phyloP scores from a whole-genome alignment of 2,329 filamentous ascomycete genomes.

The Huntiella omanensis region DNA sequence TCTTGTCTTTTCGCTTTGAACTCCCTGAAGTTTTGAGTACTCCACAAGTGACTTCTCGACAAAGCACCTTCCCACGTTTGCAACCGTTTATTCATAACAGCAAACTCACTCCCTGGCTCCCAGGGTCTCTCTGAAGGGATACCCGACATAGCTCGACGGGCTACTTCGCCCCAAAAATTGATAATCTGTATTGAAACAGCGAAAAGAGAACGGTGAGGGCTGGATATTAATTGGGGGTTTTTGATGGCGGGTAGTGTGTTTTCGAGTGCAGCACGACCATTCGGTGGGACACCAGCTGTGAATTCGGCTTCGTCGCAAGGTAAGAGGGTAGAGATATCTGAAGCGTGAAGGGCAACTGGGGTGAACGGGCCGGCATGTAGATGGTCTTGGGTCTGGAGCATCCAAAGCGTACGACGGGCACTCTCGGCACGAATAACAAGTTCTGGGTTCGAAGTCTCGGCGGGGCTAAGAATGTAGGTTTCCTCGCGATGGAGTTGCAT shows the following conservation, averaged over 20 bases:
- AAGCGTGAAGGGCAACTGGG: constrained; percentile 30
- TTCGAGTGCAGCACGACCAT: constrained; percentile 31
- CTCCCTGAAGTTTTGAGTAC: constrained; percentile 21
- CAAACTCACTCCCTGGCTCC: constrained; percentile 29
- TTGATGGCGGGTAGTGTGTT: constrained; percentile 31
- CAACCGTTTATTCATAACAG: constrained; percentile 24
- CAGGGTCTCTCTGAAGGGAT: constrained; percentile 18
- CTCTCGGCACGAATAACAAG: constrained; percentile 32
- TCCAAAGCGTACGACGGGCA: constrained; percentile 39
- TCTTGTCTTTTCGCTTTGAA: constrained; percentile 31
- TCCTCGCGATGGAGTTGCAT: constrained; percentile 38
- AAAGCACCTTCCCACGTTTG: constrained; percentile 29
- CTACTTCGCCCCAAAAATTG: constrained; percentile 33
- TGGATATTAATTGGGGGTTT: constrained; percentile 24
- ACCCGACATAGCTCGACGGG: constrained; percentile 12
- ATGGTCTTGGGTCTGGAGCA: constrained; percentile 40
- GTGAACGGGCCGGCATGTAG: constrained; percentile 33
- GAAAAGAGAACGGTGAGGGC: constrained; percentile 31
- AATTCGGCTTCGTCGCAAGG: constrained; percentile 35
- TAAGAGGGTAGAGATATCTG: constrained; percentile 35
- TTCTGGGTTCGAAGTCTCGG: constrained; percentile 23
- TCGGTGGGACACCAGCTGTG: constrained; percentile 26
- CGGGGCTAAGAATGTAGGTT: constrained; percentile 24
- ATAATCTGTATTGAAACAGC: constrained; percentile 36
- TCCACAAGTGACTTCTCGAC: constrained; percentile 30